Evolutionary conservation across 23 red algal species (phyloP).

Genomic region (Gracilaria domingensis): DNA sequence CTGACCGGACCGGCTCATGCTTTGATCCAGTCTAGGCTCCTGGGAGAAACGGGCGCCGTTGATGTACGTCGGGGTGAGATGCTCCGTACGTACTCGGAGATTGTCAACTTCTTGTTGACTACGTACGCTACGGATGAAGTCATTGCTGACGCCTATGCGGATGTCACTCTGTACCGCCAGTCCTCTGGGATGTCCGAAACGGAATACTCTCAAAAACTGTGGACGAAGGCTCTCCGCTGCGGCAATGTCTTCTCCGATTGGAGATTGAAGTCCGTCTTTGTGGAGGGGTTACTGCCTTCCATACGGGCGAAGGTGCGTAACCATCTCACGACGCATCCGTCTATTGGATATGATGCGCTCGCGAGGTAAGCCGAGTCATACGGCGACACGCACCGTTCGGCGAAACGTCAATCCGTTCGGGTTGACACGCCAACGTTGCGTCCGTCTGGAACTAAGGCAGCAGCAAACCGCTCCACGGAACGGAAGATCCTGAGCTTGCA

Average conservation of each 20-base stretch:
- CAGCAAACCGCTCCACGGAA: too few species aligned
- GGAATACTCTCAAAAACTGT: too few species aligned
- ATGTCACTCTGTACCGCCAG: not conserved
- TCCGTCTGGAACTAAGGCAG: too few species aligned
- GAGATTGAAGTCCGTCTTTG: slow-evolving; percentile 20
- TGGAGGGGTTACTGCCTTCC: not conserved
- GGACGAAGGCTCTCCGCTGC: not conserved
- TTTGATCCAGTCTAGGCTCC: not conserved
- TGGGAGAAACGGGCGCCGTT: not conserved
- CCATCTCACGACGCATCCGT: not conserved
- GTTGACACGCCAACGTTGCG: not conserved
- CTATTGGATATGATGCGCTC: not conserved
- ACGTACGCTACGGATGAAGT: slow-evolving; percentile 48
- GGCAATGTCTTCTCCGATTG: slow-evolving; percentile 20
- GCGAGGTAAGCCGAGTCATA: not conserved
- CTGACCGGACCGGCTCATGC: slow-evolving; percentile 17
- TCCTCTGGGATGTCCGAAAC: not conserved
- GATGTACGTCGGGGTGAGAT: not conserved
- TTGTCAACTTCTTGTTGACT: slow-evolving; percentile 21
- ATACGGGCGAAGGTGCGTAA: not conserved
- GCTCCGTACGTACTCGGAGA: slow-evolving; percentile 9
- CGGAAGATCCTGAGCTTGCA: too few species aligned
- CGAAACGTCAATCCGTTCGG: not conserved
- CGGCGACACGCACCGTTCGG: slow-evolving; percentile 2
- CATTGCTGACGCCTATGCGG: not conserved